phyloP scores from a whole-genome alignment of 306 rosid genomes.

The Quercus dentata region DNA sequence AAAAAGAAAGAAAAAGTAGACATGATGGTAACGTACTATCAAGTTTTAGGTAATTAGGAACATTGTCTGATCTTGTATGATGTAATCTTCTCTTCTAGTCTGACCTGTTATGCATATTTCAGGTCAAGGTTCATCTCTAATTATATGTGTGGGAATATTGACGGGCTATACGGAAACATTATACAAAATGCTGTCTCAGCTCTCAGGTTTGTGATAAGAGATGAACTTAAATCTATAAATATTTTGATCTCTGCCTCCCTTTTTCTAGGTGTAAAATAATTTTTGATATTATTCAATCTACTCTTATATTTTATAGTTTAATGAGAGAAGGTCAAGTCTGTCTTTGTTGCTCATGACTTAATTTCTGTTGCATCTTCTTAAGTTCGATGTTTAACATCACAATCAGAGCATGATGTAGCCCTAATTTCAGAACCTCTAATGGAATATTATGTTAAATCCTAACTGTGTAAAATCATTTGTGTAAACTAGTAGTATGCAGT shows the following conservation, averaged over 20 bases:
- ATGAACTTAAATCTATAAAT: conserved; percentile 17
- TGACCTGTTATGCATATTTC: conserved; percentile 37
- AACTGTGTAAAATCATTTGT: not conserved
- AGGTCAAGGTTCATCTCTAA: conserved; percentile 97
- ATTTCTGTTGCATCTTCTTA: not conserved
- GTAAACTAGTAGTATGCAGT: not conserved
- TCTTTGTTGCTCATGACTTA: not conserved
- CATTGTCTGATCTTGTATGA: conserved; percentile 2
- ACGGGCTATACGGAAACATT: conserved; percentile 90
- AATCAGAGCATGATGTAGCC: not conserved
- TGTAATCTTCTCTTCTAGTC: conserved; percentile 20
- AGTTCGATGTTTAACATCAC: not conserved
- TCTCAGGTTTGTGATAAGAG: conserved; percentile 64
- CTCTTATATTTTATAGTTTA: not conserved
- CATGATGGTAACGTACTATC: not conserved
- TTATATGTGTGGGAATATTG: conserved; percentile 91
- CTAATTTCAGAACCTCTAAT: not conserved
- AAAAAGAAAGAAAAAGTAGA: not conserved
- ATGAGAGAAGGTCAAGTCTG: not conserved
- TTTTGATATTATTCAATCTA: not conserved
- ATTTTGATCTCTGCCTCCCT: not conserved
- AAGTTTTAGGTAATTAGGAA: not conserved
- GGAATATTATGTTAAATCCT: not conserved
- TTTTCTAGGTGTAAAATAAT: not conserved
- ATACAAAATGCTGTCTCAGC: conserved; percentile 88